Evolutionary conservation across 1,284 basidiomycete genomes (phyloP).

Genomic region (Ustilago nuda): DNA sequence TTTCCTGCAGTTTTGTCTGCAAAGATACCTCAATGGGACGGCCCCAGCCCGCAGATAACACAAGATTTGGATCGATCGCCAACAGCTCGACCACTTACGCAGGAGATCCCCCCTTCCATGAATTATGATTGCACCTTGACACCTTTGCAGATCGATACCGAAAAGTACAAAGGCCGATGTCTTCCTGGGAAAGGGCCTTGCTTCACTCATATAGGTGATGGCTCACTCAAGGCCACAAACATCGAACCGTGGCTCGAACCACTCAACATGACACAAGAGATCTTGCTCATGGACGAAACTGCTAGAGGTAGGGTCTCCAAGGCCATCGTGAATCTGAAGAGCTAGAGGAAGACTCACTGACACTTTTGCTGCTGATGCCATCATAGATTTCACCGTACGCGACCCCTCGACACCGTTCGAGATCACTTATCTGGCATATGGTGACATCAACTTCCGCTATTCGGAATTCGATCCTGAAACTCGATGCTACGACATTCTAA

Average conservation of each 20-base stretch:
- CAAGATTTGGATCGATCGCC: not conserved
- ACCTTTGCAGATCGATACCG: not conserved
- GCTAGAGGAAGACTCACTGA: not conserved
- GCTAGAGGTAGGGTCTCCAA: conserved; percentile 1
- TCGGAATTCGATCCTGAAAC: conserved; percentile 12
- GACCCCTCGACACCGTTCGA: conserved; percentile 9
- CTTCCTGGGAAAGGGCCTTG: conserved; percentile 4
- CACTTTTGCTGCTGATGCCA: not conserved
- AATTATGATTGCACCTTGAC: not conserved
- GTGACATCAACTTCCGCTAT: conserved; percentile 7
- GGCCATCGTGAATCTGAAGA: not conserved
- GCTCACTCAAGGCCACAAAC: not conserved
- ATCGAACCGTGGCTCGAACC: conserved; percentile 22
- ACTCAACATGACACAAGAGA: conserved; percentile 1
- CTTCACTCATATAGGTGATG: not conserved
- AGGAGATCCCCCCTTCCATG: not conserved
- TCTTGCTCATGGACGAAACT: not conserved
- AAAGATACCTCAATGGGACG: not conserved
- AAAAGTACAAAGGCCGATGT: conserved; percentile 5
- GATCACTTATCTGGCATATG: conserved; percentile 1
- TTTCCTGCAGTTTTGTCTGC: not conserved
- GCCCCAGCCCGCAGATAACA: conserved; percentile 7
- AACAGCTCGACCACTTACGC: not conserved
- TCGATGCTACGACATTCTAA: conserved; percentile 6
- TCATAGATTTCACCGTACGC: conserved; percentile 7